A percentile compares a stretch with the other conserved stretches of the same genome.
These are phyloP conservation scores for Clavulina sp. DNA, from an alignment of 768 basidiomycete genomes.

Conservation along the genomic window DNA sequence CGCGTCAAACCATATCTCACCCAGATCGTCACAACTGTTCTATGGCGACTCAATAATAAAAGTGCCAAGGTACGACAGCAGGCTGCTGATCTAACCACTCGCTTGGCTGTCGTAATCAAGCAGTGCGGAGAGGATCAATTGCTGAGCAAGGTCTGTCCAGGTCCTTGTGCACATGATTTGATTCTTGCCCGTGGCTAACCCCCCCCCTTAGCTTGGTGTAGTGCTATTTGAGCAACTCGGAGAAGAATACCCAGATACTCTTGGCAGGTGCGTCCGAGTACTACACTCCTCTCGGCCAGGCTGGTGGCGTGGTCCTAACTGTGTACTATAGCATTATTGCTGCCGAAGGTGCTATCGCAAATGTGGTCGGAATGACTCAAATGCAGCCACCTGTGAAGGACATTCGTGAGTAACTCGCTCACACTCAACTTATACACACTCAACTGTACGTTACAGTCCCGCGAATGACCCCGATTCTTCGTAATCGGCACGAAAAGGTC, in stretches of 20 bases:
- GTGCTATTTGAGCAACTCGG: conserved; percentile 97
- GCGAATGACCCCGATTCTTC: conserved; percentile 98
- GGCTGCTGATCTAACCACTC: conserved; percentile 94
- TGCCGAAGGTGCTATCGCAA: conserved; percentile 95
- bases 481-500: conserved; percentile 98
- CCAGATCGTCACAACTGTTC: conserved; percentile 95
- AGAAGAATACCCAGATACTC: conserved; percentile 97
- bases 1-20: conserved; percentile 97
- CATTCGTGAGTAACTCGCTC: conserved; percentile 49
- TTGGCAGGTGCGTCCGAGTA: conserved; percentile 38
- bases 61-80: conserved; percentile 98
- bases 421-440: conserved; percentile 12
- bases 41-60: conserved; percentile 99
- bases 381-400: conserved; percentile 99
- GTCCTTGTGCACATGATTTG: neutral
- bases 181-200: neutral
- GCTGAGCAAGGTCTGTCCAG: conserved; percentile 45
- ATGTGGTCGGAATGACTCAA: conserved; percentile 99
- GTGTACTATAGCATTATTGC: conserved; percentile 72
- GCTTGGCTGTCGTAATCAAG: conserved; percentile 94
- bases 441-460: conserved; percentile 43
- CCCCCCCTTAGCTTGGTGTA: conserved; percentile 42
- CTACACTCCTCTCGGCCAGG: neutral
- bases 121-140: conserved; percentile 95
- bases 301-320: too few species aligned